Percentiles rank a stretch among this genome's conserved stretches.
These are phyloP conservation scores for Calonectria multiphialidica DNA, from an alignment of 2,329 filamentous ascomycete genomes.

Conservation along the genomic window DNA sequence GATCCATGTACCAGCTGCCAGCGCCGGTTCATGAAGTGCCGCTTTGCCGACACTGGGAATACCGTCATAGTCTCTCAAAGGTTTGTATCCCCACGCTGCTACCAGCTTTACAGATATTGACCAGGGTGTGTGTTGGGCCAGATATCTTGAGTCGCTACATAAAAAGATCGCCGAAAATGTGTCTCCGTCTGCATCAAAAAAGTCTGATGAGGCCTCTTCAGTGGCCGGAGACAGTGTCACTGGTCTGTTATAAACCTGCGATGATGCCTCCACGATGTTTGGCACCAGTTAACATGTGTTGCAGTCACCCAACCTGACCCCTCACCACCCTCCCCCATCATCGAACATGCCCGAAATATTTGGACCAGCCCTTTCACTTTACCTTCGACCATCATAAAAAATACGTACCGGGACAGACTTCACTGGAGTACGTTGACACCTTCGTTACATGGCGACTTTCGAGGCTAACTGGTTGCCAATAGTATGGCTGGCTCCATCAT, in stretches of 20 bases:
- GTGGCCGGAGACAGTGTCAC: background rate
- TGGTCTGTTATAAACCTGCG: background rate
- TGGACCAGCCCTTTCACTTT: conserved; percentile 46
- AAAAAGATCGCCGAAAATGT: conserved; percentile 11
- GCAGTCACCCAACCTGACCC: background rate
- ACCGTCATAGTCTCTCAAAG: conserved; percentile 14
- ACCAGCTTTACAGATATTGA: background rate
- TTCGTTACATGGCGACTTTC: background rate
- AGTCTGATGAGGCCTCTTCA: background rate
- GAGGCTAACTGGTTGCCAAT: background rate
- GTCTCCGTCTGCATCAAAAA: background rate
- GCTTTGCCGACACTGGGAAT: conserved; percentile 11
- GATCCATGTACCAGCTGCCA: conserved; percentile 18
- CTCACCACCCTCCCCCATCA: background rate
- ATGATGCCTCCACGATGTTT: background rate
- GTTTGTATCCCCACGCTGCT: background rate
- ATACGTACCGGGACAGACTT: conserved; percentile 44
- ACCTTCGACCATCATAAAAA: conserved; percentile 46
- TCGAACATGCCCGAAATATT: conserved; percentile 32
- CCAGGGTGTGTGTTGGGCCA: background rate
- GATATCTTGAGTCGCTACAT: conserved; percentile 13
- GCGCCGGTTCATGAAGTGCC: conserved; percentile 16
- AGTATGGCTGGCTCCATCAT: conserved; percentile 49
- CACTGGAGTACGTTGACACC: conserved; percentile 50
- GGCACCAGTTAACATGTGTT: background rate